These are phyloP conservation scores for Exophiala bonariae DNA, from an alignment of 2,329 filamentous ascomycete genomes.

Conservation along the genomic window DNA sequence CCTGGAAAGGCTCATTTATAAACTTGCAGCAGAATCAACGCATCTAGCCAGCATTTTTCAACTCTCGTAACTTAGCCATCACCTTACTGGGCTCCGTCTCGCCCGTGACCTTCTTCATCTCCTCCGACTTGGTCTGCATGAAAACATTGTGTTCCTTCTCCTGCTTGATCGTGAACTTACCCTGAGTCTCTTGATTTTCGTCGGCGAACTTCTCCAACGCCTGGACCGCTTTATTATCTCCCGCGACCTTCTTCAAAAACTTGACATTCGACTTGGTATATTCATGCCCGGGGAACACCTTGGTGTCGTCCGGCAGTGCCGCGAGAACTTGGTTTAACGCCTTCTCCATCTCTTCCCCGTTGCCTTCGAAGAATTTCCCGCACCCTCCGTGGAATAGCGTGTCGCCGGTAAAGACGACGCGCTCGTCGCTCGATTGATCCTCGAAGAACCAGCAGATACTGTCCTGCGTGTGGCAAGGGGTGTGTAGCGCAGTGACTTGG, in stretches of 20 bases:
- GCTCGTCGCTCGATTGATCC: slow-evolving; percentile 60
- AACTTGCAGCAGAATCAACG: too few species aligned
- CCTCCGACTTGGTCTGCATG: slow-evolving; percentile 79
- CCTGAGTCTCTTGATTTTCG: slow-evolving; percentile 83
- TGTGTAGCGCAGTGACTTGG: slow-evolving; percentile 82
- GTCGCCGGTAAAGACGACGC: slow-evolving; percentile 91
- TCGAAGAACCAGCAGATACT: slow-evolving; percentile 95
- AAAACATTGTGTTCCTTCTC: slow-evolving; percentile 96
- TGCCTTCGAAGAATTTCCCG: slow-evolving; percentile 94
- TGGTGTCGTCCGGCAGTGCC: slow-evolving; percentile 81
- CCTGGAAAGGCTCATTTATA: too few species aligned
- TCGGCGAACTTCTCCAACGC: slow-evolving; percentile 75
- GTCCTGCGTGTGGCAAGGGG: slow-evolving; percentile 96
- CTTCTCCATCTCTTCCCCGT: slow-evolving; percentile 84
- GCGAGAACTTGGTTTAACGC: slow-evolving; percentile 85
- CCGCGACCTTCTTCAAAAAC: slow-evolving; percentile 55
- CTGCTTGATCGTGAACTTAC: slow-evolving; percentile 93
- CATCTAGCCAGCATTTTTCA: slow-evolving; percentile 62
- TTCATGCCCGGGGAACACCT: slow-evolving; percentile 92
- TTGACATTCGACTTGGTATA: slow-evolving; percentile 97
- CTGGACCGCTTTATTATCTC: slow-evolving; percentile 63
- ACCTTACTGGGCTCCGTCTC: slow-evolving; percentile 78
- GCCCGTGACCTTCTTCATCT: slow-evolving; percentile 79
- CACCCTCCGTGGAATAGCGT: slow-evolving; percentile 95
- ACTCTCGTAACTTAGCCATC: slow-evolving; percentile 80